phyloP scores from a whole-genome alignment of 2,329 filamentous ascomycete species.

The Epichloe gansuensis region DNA sequence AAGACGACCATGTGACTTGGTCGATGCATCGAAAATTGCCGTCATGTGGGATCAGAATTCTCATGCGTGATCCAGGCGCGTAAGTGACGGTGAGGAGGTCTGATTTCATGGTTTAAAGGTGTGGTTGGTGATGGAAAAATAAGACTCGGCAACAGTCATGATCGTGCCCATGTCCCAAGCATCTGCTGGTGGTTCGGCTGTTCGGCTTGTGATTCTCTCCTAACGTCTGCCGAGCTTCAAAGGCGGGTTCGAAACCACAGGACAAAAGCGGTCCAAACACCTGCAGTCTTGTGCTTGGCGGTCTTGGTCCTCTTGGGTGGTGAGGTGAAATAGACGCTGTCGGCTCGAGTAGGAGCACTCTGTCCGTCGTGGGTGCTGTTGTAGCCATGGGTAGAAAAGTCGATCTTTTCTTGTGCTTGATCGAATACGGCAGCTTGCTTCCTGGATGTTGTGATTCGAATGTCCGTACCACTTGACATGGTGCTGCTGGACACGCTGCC shows the following conservation, averaged over 20 bases:
- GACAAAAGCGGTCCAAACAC: constrained; percentile 51
- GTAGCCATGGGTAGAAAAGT: constrained; percentile 23
- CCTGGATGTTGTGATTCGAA: constrained; percentile 12
- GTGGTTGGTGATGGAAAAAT: background rate
- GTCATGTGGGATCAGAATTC: background rate
- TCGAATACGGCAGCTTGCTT: constrained; percentile 16
- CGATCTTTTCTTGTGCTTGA: constrained; percentile 30
- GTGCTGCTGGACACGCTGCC: constrained; percentile 22
- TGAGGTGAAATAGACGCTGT: constrained; percentile 32
- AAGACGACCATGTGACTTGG: background rate
- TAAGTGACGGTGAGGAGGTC: background rate
- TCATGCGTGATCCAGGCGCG: background rate
- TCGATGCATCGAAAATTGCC: background rate
- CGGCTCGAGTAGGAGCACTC: constrained; percentile 20
- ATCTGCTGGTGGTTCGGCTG: background rate
- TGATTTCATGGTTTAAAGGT: background rate
- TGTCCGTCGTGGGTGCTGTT: constrained; percentile 26
- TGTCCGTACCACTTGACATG: constrained; percentile 18
- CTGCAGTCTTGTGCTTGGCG: constrained; percentile 48
- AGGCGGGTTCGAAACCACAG: constrained; percentile 49
- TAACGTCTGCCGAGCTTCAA: constrained; percentile 28
- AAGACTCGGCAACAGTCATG: background rate
- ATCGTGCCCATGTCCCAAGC: background rate
- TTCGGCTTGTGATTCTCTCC: constrained; percentile 12
- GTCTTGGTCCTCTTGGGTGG: constrained; percentile 28